These are phyloP conservation scores for Fusarium chlamydosporum DNA, from an alignment of 2,329 filamentous ascomycete species.

Conservation along the genomic window DNA sequence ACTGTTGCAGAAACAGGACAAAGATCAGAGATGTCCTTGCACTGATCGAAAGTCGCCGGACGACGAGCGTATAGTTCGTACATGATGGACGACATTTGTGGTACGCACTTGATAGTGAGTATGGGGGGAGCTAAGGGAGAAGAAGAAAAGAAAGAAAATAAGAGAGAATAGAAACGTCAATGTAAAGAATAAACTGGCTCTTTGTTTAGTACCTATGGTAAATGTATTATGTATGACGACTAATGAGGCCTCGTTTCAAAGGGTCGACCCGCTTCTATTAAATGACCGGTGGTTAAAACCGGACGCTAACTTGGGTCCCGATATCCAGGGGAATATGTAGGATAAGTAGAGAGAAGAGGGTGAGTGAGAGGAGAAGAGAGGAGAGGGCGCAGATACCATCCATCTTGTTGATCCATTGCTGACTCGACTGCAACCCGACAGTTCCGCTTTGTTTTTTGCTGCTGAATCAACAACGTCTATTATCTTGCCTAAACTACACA, in stretches of 20 bases:
- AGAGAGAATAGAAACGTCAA: not conserved
- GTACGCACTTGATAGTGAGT: not conserved
- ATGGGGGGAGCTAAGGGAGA: too few relatives aligned
- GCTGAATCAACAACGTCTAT: not conserved
- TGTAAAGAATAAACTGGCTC: not conserved
- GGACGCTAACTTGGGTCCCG: not conserved
- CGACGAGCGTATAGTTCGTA: slow-evolving; percentile 36
- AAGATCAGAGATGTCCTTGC: slow-evolving; percentile 55
- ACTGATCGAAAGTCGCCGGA: slow-evolving; percentile 48
- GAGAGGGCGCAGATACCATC: slow-evolving; percentile 6
- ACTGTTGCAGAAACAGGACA: slow-evolving; percentile 69
- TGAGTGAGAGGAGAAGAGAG: not conserved
- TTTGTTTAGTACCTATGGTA: slow-evolving; percentile 11
- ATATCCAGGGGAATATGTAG: slow-evolving; percentile 1
- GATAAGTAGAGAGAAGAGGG: not conserved
- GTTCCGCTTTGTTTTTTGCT: slow-evolving; percentile 11
- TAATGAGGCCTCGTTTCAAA: slow-evolving; percentile 1
- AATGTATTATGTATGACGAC: slow-evolving; percentile 12
- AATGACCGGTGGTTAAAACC: slow-evolving; percentile 6
- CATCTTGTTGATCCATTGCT: slow-evolving; percentile 22
- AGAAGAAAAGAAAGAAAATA: not conserved
- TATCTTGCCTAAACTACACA: too few relatives aligned
- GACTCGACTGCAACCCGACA: slow-evolving; percentile 18
- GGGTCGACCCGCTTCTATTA: slow-evolving; percentile 19
- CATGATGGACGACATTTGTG: slow-evolving; percentile 15